Base-by-base conservation (phyloP, 1,284 basidiomycete genomes). In the Ustilago hordei region DNA sequence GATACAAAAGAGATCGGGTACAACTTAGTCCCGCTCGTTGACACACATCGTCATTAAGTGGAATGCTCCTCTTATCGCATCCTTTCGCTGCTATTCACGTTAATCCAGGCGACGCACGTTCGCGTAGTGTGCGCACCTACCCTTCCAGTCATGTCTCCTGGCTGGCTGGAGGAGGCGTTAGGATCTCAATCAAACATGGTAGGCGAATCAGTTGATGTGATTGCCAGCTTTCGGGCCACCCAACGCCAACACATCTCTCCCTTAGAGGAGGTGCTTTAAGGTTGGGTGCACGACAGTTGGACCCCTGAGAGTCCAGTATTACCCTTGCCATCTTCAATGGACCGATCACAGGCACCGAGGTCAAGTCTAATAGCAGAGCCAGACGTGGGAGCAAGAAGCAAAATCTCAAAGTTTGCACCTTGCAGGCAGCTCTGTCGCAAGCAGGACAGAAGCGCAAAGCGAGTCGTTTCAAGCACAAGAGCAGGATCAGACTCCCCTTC, bases 141-240 rank as follows among this genome's bases (percentile, higher is more conserved):
- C n/a, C 60, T 53, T 8, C 43, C 43, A 2, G 8, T 3, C 13
- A 19, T 32, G 3, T 23, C 52, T 2, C 32, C 28, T 1, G 5
- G 36, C 32, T 62, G 60, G 60, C 34, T 62, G 1, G 60, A 55
- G 19, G 23, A 15, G n/a, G 55, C 48, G 17, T 13, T 62, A 32
- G 52, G 41, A 1, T 45, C 36, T 41, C 41, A 55, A 5, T 48
- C 52, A 53, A 35, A 34, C 11, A 41, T 38, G 53, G 35, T 3
- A 19, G 11, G 4, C n/a, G 45, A 48, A 19, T 13, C 23, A 13
- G 45, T 1, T 8, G n/a, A 13, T 23, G n/a, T 8, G 12, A 11
- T 23, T 6, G 45, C n/a, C 9, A 13, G 12, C 8, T 28, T 8
- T 13, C 45, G 8, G 7, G 38, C 38, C 9, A 4, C n/a, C 45